Evolutionary conservation across 2,329 filamentous ascomycete species (phyloP), one percentile per base, ranked within the genome.

Genomic region (Cladophialophora chaetospira): DNA sequence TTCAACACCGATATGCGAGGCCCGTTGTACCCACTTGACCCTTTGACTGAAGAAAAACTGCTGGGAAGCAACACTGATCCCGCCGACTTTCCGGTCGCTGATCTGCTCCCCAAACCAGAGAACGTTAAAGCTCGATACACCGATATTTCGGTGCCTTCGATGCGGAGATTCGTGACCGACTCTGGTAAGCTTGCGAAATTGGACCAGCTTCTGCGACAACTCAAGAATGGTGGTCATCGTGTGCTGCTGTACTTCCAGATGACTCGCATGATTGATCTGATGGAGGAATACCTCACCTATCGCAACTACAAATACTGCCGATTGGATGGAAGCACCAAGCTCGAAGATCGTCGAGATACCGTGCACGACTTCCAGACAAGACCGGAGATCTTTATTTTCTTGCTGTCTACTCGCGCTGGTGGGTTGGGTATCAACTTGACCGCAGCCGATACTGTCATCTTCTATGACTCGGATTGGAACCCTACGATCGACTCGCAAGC

Each of bases 381-480:
- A 35, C 89, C 91, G 0, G 92, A 96, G 15, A 96, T 97, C 66
- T 99, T 99, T 72, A 90, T 99, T 67, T 99, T 99, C 82, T 79
- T 99, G 31, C 80, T 99, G 36, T 96, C 91, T 17, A 99, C 94
- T 0, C 91, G 94, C 74, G 94, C 94, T 33, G 94, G 94, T 84
- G 94, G 94, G 79, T 82, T 99, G 17, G 94, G 94, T 77, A 99
- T 99, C 80, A 99, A 99, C 70, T 79, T 99, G 65, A 97, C 94
- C 4, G 88, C 89, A 50, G 94, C 94, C 17, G 94, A 99, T 72
- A 99, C 94, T 0, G 94, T 99, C 75, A 97, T 99, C 74, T 99
- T 99, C 78, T 99, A 99, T 81, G 94, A 99, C 72, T 96, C 91
- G 9, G 94, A 99, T 73, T 99, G 94, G 94, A 99, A 99, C 72